Conservation (phyloP, 2,329 filamentous ascomycete genomes). For the Apiospora sp. region DNA sequence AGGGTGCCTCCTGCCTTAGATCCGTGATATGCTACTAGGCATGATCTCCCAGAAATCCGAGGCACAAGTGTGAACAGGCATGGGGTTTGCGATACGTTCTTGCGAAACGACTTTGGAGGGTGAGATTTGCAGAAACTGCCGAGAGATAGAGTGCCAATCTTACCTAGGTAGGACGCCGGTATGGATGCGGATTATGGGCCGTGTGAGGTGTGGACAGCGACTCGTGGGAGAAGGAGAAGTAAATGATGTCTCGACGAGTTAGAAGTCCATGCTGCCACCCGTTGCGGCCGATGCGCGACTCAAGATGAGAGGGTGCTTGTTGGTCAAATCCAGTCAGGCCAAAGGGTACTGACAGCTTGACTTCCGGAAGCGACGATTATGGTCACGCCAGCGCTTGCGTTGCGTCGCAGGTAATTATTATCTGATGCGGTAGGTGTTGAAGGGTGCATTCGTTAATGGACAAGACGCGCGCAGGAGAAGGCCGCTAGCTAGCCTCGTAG, state of each 20-base stretch:
- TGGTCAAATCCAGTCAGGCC: neutral
- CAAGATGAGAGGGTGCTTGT: neutral
- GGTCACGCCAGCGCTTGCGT: slow-evolving; percentile 8
- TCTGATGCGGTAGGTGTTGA: slow-evolving; percentile 5
- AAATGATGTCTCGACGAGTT: neutral
- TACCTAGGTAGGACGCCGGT: neutral
- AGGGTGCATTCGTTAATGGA: neutral
- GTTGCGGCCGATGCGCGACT: neutral
- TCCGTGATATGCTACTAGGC: neutral
- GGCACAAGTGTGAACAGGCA: neutral
- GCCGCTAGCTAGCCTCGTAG: slow-evolving; percentile 16
- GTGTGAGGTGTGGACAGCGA: neutral
- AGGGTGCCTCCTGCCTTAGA: neutral
- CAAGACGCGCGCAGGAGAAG: slow-evolving; percentile 17
- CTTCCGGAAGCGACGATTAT: neutral
- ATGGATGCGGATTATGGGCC: neutral
- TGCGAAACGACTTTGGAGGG: neutral
- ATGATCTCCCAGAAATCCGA: neutral
- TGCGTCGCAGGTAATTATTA: slow-evolving; percentile 4
- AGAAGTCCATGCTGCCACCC: slow-evolving; percentile 4
- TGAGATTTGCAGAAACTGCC: neutral
- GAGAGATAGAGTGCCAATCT: neutral
- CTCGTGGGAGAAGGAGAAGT: neutral
- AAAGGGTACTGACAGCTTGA: neutral
- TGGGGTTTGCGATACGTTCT: neutral